phyloP scores from a whole-genome alignment of 192 early-diverging fungal genomes.

The Mortierella alpina region DNA sequence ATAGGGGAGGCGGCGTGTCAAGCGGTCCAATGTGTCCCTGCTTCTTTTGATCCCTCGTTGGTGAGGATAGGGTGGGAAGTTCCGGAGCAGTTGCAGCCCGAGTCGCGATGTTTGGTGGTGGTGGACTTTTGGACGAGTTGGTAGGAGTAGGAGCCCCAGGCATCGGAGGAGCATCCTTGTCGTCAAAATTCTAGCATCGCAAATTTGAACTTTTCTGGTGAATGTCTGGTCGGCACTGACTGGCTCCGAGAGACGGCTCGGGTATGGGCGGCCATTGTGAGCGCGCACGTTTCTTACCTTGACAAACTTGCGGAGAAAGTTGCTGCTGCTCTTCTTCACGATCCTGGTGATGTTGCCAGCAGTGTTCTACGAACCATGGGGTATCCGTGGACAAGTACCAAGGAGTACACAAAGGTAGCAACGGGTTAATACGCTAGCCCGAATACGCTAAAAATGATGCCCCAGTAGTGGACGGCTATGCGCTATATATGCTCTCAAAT shows the following conservation, averaged over 20 bases:
- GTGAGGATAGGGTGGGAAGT: constrained; percentile 6
- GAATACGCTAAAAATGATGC: neutral
- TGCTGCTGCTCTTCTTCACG: constrained; percentile 51
- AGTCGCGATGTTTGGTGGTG: neutral
- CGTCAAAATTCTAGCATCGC: constrained; percentile 37
- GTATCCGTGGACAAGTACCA: neutral
- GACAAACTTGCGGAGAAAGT: constrained; percentile 48
- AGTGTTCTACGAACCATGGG: constrained; percentile 22
- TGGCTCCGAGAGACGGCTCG: neutral
- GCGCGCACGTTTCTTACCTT: constrained; percentile 22
- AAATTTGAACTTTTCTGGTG: neutral
- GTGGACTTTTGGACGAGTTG: neutral
- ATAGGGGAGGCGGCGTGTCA: constrained; percentile 39
- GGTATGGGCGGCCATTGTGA: neutral
- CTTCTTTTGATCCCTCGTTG: neutral
- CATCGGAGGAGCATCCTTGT: constrained; percentile 50
- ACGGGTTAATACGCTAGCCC: neutral
- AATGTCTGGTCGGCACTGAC: neutral
- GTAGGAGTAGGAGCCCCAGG: constrained; percentile 13
- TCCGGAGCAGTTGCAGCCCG: constrained; percentile 17
- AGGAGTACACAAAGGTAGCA: neutral
- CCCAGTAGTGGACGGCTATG: constrained; percentile 1
- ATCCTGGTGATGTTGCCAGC: constrained; percentile 45
- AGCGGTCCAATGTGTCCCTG: constrained; percentile 15
- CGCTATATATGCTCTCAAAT: neutral